phyloP scores from a whole-genome alignment of 495 filamentous ascomycete species.

The Hypoxylon subgilvum region DNA sequence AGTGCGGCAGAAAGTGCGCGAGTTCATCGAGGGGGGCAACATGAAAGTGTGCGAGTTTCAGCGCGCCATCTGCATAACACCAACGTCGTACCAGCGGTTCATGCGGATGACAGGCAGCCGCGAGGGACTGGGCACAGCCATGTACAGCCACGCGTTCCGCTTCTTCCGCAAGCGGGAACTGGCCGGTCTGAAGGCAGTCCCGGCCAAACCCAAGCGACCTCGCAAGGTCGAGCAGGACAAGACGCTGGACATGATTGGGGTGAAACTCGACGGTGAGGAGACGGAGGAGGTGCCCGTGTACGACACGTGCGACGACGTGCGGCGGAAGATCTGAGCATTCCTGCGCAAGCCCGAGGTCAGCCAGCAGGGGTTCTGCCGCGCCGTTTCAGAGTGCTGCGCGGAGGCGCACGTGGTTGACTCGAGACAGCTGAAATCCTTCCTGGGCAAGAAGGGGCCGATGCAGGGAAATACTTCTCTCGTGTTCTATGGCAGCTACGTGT shows the following conservation, averaged over 20 bases:
- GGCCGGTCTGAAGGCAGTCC: slow-evolving; percentile 42
- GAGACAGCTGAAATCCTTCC: slow-evolving; percentile 48
- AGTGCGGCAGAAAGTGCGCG: slow-evolving; percentile 51
- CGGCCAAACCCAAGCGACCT: slow-evolving; percentile 38
- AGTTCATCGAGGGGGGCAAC: slow-evolving; percentile 49
- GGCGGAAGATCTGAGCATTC: slow-evolving; percentile 56
- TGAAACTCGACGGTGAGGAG: slow-evolving; percentile 48
- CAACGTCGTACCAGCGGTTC: slow-evolving; percentile 37
- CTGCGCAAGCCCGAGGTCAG: slow-evolving; percentile 49
- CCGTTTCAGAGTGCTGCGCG: slow-evolving; percentile 44
- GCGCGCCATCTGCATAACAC: slow-evolving; percentile 44
- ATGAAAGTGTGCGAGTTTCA: slow-evolving; percentile 58
- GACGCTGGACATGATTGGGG: slow-evolving; percentile 31
- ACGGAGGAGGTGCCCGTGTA: slow-evolving; percentile 48
- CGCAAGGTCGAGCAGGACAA: slow-evolving; percentile 31
- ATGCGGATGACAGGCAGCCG: slow-evolving; percentile 36
- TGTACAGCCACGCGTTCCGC: slow-evolving; percentile 38
- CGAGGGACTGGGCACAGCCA: slow-evolving; percentile 35
- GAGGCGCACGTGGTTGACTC: slow-evolving; percentile 33
- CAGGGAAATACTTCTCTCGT: slow-evolving; percentile 49
- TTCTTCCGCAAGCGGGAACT: slow-evolving; percentile 54
- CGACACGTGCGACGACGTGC: slow-evolving; percentile 61
- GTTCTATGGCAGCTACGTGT: slow-evolving; percentile 56
- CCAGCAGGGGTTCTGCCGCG: slow-evolving; percentile 52
- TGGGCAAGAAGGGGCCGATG: slow-evolving; percentile 50